phyloP scores from a whole-genome alignment of 2,329 filamentous ascomycete species.

The Exophiala mesophila region DNA sequence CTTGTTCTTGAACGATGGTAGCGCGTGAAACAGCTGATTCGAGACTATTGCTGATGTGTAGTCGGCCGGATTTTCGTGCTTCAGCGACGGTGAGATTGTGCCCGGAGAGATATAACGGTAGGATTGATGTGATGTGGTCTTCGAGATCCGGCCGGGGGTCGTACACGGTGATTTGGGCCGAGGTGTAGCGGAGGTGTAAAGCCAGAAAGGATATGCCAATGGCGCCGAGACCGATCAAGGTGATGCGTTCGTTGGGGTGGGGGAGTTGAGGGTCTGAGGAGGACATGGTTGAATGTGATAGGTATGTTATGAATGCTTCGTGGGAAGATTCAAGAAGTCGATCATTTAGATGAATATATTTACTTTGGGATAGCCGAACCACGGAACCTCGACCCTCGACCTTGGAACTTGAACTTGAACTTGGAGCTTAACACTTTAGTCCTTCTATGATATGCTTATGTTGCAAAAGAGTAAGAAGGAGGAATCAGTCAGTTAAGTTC shows the following conservation, averaged over 20 bases:
- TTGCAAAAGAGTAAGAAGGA: no score
- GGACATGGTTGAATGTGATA: no score
- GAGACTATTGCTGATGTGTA: slow-evolving; percentile 35
- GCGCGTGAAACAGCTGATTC: slow-evolving; percentile 43
- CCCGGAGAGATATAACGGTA: slow-evolving; percentile 41
- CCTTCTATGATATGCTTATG: no score
- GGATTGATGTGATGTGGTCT: slow-evolving; percentile 38
- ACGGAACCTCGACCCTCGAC: no score
- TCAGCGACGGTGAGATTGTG: slow-evolving; percentile 18
- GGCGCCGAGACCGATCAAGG: slow-evolving; percentile 37
- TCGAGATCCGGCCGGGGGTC: slow-evolving; percentile 47
- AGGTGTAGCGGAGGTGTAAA: slow-evolving; percentile 45
- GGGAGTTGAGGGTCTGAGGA: no score
- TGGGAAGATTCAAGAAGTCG: no score
- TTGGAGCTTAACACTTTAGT: no score
- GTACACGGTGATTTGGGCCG: slow-evolving; percentile 43
- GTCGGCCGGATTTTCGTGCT: slow-evolving; percentile 27
- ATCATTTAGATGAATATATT: no score
- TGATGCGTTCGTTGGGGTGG: slow-evolving; percentile 25
- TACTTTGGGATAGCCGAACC: no score
- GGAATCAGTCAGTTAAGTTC: no score
- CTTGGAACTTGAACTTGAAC: no score
- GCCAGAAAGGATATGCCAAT: slow-evolving; percentile 55
- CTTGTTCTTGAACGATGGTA: slow-evolving; percentile 56
- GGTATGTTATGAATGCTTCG: no score